Evolutionary conservation across 148 eudicot genomes (phyloP), one percentile per base, ranked within the genome.

Genomic region (Fallopia convolvulus): DNA sequence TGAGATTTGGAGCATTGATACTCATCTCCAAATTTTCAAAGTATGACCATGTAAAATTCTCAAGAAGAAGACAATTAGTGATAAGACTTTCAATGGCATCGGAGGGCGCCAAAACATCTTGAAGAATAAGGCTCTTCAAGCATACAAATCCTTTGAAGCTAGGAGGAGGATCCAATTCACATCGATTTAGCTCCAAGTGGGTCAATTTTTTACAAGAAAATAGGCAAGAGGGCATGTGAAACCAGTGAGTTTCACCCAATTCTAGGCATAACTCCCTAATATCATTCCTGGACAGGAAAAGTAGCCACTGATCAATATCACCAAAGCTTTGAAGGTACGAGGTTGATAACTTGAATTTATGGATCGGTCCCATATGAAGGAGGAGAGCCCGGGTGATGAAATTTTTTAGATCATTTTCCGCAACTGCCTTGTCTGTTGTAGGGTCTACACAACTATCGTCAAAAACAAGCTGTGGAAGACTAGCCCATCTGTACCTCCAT

Each of bases 231-330:
- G 93, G 93, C 44, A 84, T 93, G 79, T 88, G 84, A 80, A 88
- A 88, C 93, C 89, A 92, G 78, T 90, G 88, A 0, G 82, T 85
- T 58, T 88, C 97, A 44, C 90, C 92, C 58, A 92, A 80, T 75
- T 92, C 93, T 68, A 92, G 77, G 68, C 75, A 79, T 58, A 92
- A 80, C 78, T 90, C 92, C 47, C 86, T 88, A n/a, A 92, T 83
- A 80, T 82, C 85, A 52, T 80, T 88, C 72, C 97, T 84, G 0
- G 93, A 90, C 52, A 92, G 86, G 75, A 92, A 88, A 79, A 92
- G 92, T 23, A 92, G 74, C 97, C 97, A 92, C 70, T 92, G 97
- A 83, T 90, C 90, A 50, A 92, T 80, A 78, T 88, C 93, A 11
- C 90, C 87, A 50, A 83, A 87, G 78, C 85, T 77, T 78, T 82